These are phyloP conservation scores for Ophiostoma himal-ulmi DNA, from an alignment of 2,329 filamentous ascomycete genomes.

Conservation along the genomic window DNA sequence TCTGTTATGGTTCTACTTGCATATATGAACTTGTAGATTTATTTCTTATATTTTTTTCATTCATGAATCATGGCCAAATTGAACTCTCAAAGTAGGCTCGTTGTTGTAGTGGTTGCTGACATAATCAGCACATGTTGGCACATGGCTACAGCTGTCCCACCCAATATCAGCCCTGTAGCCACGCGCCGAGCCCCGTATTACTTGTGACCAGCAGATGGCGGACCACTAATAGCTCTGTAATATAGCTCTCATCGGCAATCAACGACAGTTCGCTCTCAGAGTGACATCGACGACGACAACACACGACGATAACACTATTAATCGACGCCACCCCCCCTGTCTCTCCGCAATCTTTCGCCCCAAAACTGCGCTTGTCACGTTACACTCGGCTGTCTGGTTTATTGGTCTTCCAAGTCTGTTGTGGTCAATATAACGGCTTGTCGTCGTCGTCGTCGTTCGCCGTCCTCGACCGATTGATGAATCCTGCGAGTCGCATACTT, in stretches of 20 bases:
- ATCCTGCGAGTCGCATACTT: background rate
- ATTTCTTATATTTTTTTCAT: background rate
- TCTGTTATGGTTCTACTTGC: background rate
- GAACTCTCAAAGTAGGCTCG: background rate
- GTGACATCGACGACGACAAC: background rate
- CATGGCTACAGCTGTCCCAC: background rate
- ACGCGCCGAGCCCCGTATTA: background rate
- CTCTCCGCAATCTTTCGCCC: background rate
- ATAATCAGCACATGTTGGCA: background rate
- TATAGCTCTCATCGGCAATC: background rate
- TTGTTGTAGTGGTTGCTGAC: background rate
- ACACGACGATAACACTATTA: background rate
- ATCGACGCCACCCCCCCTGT: background rate
- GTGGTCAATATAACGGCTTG: background rate
- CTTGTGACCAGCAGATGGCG: background rate
- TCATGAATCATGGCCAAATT: background rate
- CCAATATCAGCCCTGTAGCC: background rate
- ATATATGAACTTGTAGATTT: background rate
- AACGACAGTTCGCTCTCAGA: background rate
- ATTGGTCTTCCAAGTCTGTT: background rate
- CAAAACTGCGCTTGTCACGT: background rate
- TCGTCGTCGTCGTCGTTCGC: background rate
- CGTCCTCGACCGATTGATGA: background rate
- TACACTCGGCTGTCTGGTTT: background rate
- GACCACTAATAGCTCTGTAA: background rate